Conservation (phyloP, 345 rosid species). For the Pistacia integerrima region DNA sequence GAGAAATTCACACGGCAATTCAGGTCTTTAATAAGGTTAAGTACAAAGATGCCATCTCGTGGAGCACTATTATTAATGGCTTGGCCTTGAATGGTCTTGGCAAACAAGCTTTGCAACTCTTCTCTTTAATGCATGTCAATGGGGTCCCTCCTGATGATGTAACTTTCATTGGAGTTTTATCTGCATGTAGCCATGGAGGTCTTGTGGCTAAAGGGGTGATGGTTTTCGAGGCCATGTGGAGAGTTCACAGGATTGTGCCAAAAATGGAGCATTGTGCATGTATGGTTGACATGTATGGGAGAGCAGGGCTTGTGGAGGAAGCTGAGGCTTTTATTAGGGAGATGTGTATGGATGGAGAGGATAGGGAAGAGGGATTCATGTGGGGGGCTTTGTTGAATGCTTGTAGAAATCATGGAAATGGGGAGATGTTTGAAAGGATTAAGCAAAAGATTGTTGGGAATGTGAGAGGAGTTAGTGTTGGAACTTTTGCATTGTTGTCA, state of each 20-base stretch:
- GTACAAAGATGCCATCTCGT: conserved; percentile 27
- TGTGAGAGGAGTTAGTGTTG: conserved; percentile 8
- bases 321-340: conserved; percentile 37
- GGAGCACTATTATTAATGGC: conserved; percentile 34
- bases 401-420: conserved; percentile 30
- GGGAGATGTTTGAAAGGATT: conserved; percentile 18
- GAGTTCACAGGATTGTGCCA: conserved; percentile 14
- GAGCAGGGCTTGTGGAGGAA: conserved; percentile 34
- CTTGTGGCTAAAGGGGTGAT: conserved; percentile 29
- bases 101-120: conserved; percentile 26
- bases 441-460: conserved; percentile 5
- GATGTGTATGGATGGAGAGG: conserved; percentile 14
- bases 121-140: conserved; percentile 28
- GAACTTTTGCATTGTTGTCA: conserved; percentile 31
- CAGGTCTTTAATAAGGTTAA: conserved; percentile 19
- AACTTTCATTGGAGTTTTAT: conserved; percentile 23
- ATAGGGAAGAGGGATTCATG: conserved; percentile 12
- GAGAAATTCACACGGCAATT: conserved; percentile 28
- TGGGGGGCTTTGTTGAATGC: conserved; percentile 32
- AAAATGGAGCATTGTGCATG: conserved; percentile 34
- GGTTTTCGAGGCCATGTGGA: conserved; percentile 30
- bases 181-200: conserved; percentile 35
- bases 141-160: conserved; percentile 28
- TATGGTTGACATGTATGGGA: conserved; percentile 36
- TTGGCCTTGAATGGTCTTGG: conserved; percentile 36